Percentiles rank a stretch among this genome's conserved stretches.
phyloP scores from a whole-genome alignment of 2,329 filamentous ascomycete genomes.

The Fusarium buxicola region DNA sequence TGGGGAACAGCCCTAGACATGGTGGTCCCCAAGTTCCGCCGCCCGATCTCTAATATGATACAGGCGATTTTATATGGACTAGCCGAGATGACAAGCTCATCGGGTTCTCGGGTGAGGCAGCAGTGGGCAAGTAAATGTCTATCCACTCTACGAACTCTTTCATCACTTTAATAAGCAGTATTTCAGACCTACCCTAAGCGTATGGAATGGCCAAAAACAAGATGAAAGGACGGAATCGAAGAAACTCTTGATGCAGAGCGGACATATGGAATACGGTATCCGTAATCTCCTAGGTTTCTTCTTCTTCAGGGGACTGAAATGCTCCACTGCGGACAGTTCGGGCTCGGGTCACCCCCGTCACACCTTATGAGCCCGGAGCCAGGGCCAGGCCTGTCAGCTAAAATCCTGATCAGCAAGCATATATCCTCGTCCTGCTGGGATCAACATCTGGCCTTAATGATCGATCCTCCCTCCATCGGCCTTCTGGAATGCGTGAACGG shows the following conservation, averaged over 20 bases:
- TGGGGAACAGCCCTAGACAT: constrained; percentile 13
- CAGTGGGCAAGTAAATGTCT: neutral
- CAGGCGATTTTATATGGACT: too few relatives aligned
- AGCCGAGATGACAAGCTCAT: constrained; percentile 12
- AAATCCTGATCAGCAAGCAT: constrained; percentile 10
- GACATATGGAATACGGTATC: constrained; percentile 9
- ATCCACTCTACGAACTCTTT: neutral
- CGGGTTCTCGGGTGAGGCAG: constrained; percentile 26
- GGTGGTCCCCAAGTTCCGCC: constrained; percentile 1
- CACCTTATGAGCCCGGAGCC: neutral
- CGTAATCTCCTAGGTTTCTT: constrained; percentile 17
- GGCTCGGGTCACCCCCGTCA: constrained; percentile 13
- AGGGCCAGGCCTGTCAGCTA: constrained; percentile 13
- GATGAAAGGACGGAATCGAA: constrained; percentile 15
- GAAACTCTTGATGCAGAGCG: neutral
- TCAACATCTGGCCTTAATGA: constrained; percentile 22
- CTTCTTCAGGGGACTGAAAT: constrained; percentile 26
- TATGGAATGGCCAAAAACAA: neutral
- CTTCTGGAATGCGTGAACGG: constrained; percentile 42
- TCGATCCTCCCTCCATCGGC: constrained; percentile 30
- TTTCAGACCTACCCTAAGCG: constrained; percentile 15
- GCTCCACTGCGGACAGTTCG: constrained; percentile 26
- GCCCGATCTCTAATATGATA: constrained; percentile 3
- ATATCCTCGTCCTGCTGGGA: constrained; percentile 30
- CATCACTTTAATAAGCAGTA: neutral